Conservation (phyloP, 352 stramenopile genomes). For the Pythium periplocum region DNA sequence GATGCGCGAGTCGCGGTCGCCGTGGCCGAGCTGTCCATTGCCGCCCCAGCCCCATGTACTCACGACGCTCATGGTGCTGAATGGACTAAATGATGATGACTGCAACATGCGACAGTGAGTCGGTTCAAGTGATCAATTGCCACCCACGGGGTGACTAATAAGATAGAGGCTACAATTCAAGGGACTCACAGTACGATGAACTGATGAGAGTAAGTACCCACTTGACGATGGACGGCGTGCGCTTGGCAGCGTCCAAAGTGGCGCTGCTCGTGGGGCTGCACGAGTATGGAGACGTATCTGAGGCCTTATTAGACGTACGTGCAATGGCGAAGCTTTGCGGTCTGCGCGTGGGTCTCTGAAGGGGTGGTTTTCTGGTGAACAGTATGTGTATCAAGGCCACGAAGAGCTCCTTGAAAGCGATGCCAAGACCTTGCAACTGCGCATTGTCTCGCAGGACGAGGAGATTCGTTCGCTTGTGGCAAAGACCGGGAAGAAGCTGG, state of each 20-base stretch:
- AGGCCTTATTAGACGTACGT: conserved; percentile 38
- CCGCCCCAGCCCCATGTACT: conserved; percentile 35
- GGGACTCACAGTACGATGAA: too few relatives aligned
- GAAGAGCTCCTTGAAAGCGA: conserved; percentile 46
- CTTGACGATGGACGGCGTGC: conserved; percentile 22
- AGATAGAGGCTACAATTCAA: too few relatives aligned
- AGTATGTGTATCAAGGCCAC: conserved; percentile 65
- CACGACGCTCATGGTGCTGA: conserved; percentile 7
- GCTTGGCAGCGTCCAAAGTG: conserved; percentile 68
- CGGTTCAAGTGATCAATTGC: too few relatives aligned
- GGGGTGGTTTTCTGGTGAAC: not conserved
- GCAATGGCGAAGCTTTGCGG: not conserved
- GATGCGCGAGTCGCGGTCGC: conserved; percentile 35
- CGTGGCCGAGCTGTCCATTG: conserved; percentile 35
- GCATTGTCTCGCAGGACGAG: conserved; percentile 49
- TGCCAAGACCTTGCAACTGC: conserved; percentile 33
- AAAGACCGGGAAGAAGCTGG: conserved; percentile 33
- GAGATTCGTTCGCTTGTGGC: conserved; percentile 47
- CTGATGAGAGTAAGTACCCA: too few relatives aligned
- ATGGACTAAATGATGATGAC: too few relatives aligned
- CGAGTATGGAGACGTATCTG: conserved; percentile 53
- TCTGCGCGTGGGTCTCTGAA: not conserved
- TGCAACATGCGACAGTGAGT: too few relatives aligned
- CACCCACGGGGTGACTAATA: too few relatives aligned
- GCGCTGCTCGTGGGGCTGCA: conserved; percentile 64